These are phyloP conservation scores for Cladophialophora chaetospira DNA, from an alignment of 2,329 filamentous ascomycete species.

Conservation along the genomic window DNA sequence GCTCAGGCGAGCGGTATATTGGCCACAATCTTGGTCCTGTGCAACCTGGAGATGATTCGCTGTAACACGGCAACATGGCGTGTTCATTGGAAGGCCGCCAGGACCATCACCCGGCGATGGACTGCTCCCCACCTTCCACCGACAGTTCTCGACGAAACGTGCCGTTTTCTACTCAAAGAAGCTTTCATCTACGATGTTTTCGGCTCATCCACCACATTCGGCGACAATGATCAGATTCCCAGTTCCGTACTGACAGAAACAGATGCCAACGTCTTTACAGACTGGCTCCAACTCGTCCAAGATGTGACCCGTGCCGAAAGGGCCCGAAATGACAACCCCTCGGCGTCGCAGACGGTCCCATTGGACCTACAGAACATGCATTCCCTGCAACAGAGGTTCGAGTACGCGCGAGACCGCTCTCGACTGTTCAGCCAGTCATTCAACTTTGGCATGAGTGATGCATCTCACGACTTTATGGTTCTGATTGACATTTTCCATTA, in stretches of 20 bases:
- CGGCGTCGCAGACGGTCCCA: neutral
- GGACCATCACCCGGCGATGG: conserved; percentile 32
- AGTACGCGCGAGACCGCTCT: conserved; percentile 29
- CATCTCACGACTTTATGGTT: conserved; percentile 29
- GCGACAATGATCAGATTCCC: conserved; percentile 22
- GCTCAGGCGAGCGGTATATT: conserved; percentile 23
- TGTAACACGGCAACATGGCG: conserved; percentile 32
- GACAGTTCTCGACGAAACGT: conserved; percentile 18
- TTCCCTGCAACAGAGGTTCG: conserved; percentile 11
- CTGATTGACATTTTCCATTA: conserved; percentile 35
- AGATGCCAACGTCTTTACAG: conserved; percentile 31
- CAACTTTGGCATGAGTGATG: conserved; percentile 24
- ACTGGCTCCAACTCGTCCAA: conserved; percentile 35
- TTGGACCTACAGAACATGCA: conserved; percentile 5
- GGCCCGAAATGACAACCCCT: neutral
- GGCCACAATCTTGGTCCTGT: conserved; percentile 35
- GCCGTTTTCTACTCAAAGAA: conserved; percentile 34
- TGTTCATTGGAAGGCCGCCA: conserved; percentile 34
- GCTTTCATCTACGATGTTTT: conserved; percentile 36
- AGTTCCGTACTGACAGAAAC: conserved; percentile 23
- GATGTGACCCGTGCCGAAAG: conserved; percentile 33
- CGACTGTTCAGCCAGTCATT: conserved; percentile 24
- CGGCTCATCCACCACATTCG: conserved; percentile 35
- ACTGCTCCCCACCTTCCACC: conserved; percentile 11
- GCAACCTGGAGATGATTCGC: conserved; percentile 35